A percentile compares a stretch with the other conserved stretches of the same genome.
Evolutionary conservation across 2,329 filamentous ascomycete genomes (phyloP).

Genomic region (Fusarium nelsonii): DNA sequence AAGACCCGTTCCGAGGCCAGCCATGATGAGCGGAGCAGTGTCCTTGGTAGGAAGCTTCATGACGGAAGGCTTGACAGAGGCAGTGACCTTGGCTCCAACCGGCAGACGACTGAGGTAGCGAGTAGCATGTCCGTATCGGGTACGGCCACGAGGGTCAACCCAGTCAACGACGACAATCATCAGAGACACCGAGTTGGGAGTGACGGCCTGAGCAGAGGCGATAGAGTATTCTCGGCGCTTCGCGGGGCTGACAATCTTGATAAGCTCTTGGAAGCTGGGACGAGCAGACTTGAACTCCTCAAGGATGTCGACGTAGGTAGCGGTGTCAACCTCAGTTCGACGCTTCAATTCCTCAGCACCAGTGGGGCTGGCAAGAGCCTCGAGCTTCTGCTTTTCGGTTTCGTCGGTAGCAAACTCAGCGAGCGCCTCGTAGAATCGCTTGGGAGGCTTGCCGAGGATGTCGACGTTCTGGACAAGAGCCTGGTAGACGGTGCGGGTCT

Average conservation of each 20-base stretch:
- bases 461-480: conserved; percentile 92
- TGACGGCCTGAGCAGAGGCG: conserved; percentile 94
- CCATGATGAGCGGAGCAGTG: conserved; percentile 97
- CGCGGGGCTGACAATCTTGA: conserved; percentile 87
- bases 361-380: conserved; percentile 79
- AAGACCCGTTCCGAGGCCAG: conserved; percentile 95
- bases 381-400: conserved; percentile 83
- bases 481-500: conserved; percentile 94
- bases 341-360: conserved; percentile 93
- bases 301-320: conserved; percentile 91
- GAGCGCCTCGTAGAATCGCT: conserved; percentile 96
- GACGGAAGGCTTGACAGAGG: conserved; percentile 95
- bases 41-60: conserved; percentile 96
- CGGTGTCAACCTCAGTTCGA: conserved; percentile 88
- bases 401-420: conserved; percentile 88
- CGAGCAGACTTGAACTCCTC: conserved; percentile 91
- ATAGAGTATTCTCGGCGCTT: conserved; percentile 99
- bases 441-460: conserved; percentile 95
- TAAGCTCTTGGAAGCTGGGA: conserved; percentile 88
- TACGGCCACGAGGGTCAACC: conserved; percentile 88
- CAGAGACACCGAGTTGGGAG: conserved; percentile 87
- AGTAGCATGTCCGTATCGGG: conserved; percentile 92
- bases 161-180: conserved; percentile 98
- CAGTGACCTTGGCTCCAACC: conserved; percentile 83
- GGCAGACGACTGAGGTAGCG: conserved; percentile 84